Conservation (phyloP, 495 filamentous ascomycete species). For the Aspergillus diversus region DNA sequence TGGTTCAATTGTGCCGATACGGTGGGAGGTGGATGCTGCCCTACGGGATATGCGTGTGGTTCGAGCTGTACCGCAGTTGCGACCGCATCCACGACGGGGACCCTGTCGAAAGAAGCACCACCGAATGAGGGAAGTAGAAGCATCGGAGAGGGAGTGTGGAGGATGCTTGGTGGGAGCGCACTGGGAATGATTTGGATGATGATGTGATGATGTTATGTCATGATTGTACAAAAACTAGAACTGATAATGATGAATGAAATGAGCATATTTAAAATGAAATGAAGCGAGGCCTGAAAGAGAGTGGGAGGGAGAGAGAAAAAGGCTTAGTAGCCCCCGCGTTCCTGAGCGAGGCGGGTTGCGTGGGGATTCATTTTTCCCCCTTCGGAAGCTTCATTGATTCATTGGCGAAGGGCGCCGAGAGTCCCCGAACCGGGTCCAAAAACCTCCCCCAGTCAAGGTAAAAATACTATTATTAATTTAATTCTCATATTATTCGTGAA, state of each 20-base stretch:
- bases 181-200: conserved; percentile 24
- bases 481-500: too few relatives aligned
- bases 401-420: conserved; percentile 11
- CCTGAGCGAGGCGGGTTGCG: conserved; percentile 3
- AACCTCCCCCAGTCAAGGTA: not conserved
- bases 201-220: conserved; percentile 10
- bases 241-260: conserved; percentile 11
- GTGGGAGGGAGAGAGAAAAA: not conserved
- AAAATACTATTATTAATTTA: too few relatives aligned
- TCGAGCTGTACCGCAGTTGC: conserved; percentile 66
- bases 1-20: conserved; percentile 76
- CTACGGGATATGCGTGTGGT: conserved; percentile 72
- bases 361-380: conserved; percentile 19
- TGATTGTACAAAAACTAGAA: conserved; percentile 1
- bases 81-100: conserved; percentile 48
- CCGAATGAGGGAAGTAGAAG: conserved; percentile 20
- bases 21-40: conserved; percentile 77
- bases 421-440: conserved; percentile 2
- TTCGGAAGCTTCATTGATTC: not conserved
- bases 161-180: conserved; percentile 16
- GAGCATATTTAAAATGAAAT: conserved; percentile 3
- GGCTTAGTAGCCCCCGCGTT: conserved; percentile 11
- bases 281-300: too few relatives aligned
- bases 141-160: conserved; percentile 6
- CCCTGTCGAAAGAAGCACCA: conserved; percentile 63